Percentiles rank a stretch among this genome's conserved stretches.
These are phyloP conservation scores for Volvox reticuliferus DNA, from an alignment of 139 green algal genomes.

Conservation along the genomic window DNA sequence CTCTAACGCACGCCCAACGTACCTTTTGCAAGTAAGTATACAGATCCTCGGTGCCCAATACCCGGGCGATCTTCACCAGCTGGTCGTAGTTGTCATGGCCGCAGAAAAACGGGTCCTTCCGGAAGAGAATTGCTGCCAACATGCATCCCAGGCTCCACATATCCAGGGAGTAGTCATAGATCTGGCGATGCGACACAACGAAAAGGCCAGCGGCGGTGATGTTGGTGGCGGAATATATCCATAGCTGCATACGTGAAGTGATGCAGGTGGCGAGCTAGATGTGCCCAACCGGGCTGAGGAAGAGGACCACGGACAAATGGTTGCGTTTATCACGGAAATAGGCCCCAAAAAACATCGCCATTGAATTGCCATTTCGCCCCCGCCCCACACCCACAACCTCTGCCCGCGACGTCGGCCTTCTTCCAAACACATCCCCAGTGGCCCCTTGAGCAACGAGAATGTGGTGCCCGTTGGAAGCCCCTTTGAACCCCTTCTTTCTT, in stretches of 20 bases:
- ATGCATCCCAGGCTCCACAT: constrained; percentile 96
- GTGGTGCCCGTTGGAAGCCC: no score
- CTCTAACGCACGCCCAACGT: not conserved
- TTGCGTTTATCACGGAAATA: no score
- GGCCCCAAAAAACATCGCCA: no score
- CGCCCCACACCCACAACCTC: no score
- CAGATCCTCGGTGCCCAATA: constrained; percentile 77
- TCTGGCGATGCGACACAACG: constrained; percentile 61
- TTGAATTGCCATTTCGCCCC: no score
- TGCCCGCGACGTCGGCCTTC: no score
- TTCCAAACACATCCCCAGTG: no score
- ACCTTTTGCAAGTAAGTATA: constrained; percentile 49
- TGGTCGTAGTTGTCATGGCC: constrained; percentile 99
- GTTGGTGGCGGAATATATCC: not conserved
- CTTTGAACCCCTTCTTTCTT: not conserved
- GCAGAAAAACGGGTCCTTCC: constrained; percentile 95
- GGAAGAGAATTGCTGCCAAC: constrained; percentile 57
- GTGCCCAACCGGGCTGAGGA: no score
- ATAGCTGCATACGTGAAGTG: no score
- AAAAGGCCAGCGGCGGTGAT: not conserved
- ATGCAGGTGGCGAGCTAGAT: no score
- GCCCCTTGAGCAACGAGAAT: no score
- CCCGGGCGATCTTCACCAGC: constrained; percentile 97
- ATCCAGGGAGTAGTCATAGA: constrained; percentile 99
- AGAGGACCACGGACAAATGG: no score